Conservation (phyloP, 2,329 filamentous ascomycete species). For the Colletotrichum sp. region DNA sequence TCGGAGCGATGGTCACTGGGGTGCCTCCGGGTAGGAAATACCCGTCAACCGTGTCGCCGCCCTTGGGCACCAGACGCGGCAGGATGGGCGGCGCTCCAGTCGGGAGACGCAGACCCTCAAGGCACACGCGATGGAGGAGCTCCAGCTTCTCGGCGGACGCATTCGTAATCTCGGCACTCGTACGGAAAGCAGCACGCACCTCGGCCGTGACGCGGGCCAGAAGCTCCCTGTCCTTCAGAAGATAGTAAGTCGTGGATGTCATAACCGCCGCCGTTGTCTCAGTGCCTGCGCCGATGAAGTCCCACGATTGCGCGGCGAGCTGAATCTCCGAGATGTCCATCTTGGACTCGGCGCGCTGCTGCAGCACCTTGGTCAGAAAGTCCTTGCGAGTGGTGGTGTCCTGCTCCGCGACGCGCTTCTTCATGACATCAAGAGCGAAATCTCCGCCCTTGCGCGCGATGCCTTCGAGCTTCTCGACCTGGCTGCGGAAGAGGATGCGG, state of each 20-base stretch:
- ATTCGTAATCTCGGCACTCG: neutral
- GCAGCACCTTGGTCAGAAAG: neutral
- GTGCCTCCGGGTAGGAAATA: neutral
- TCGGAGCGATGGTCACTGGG: neutral
- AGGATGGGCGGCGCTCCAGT: neutral
- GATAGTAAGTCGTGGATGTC: neutral
- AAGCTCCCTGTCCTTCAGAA: neutral
- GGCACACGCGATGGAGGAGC: neutral
- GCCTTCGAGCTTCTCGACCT: neutral
- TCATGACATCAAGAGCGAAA: neutral
- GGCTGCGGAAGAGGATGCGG: neutral
- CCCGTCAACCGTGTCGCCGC: neutral
- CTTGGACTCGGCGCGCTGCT: neutral
- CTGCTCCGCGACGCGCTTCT: neutral
- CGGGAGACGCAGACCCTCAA: neutral
- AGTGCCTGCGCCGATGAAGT: neutral
- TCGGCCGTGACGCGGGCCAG: neutral
- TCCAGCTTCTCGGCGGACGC: neutral
- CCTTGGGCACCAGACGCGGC: neutral
- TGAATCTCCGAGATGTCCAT: neutral
- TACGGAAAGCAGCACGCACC: neutral
- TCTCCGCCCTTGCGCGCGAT: neutral
- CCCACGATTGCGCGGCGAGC: neutral
- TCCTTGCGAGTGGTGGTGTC: neutral
- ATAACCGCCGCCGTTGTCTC: neutral